These are phyloP conservation scores for Bathelium albidoporum DNA, from an alignment of 495 filamentous ascomycete species.

Conservation along the genomic window DNA sequence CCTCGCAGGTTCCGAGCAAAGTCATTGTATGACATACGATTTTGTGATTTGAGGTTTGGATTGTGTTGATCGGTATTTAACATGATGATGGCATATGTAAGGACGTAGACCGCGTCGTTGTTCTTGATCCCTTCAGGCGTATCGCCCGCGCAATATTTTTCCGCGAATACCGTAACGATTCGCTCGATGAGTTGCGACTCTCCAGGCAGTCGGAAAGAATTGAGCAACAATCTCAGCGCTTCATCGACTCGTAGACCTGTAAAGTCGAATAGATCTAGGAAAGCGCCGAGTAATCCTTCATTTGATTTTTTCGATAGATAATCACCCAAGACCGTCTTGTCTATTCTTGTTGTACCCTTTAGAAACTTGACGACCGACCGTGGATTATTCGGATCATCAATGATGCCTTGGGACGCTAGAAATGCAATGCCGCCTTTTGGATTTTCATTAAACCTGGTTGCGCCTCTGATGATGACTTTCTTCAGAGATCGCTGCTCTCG, in stretches of 20 bases:
- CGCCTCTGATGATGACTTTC: conserved; percentile 76
- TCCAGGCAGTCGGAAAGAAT: conserved; percentile 88
- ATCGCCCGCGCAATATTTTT: conserved; percentile 69
- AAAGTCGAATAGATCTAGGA: conserved; percentile 81
- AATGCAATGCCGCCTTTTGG: conserved; percentile 84
- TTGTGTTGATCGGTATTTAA: conserved; percentile 96
- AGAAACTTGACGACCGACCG: conserved; percentile 68
- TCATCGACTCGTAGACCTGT: conserved; percentile 77
- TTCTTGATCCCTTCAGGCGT: conserved; percentile 68
- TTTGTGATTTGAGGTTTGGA: conserved; percentile 69
- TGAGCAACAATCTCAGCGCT: conserved; percentile 74
- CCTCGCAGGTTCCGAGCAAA: conserved; percentile 84
- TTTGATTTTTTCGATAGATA: conserved; percentile 85
- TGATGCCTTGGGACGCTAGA: conserved; percentile 72
- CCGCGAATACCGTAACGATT: conserved; percentile 76
- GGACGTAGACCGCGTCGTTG: conserved; percentile 79
- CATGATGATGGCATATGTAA: conserved; percentile 94
- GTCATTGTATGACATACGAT: conserved; percentile 69
- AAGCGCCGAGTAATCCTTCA: conserved; percentile 67
- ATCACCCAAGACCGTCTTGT: conserved; percentile 85
- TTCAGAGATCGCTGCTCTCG: conserved; percentile 65
- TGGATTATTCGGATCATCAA: conserved; percentile 62
- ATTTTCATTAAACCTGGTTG: conserved; percentile 88
- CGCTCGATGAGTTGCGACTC: conserved; percentile 89
- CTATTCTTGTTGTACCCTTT: conserved; percentile 72